Conservation (phyloP, 495 filamentous ascomycete genomes). For the Tuber melanosporum region DNA sequence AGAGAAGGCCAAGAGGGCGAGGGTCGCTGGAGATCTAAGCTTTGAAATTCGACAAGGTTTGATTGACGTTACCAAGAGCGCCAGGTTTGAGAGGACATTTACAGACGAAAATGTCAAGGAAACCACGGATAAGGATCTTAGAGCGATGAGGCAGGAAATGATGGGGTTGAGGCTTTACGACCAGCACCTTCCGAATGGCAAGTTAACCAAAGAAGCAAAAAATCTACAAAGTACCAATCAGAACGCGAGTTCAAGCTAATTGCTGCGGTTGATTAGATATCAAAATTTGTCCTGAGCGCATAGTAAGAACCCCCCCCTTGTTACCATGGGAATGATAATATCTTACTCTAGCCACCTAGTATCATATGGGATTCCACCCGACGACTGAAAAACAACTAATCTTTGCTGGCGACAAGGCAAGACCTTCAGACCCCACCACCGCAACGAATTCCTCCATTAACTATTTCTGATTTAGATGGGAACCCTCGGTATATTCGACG, state of each 20-base stretch:
- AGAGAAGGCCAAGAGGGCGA: constrained; percentile 59
- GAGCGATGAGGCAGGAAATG: constrained; percentile 73
- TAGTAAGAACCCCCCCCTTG: constrained; percentile 39
- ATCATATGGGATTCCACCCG: constrained; percentile 73
- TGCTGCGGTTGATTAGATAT: constrained; percentile 54
- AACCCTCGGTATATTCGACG: constrained; percentile 88
- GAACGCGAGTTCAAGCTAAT: constrained; percentile 11
- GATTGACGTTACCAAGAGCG: constrained; percentile 18
- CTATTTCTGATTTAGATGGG: constrained; percentile 45
- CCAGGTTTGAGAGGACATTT: constrained; percentile 72
- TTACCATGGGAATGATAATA: not conserved
- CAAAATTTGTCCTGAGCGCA: constrained; percentile 84
- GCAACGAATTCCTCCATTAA: not conserved
- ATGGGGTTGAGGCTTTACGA: constrained; percentile 72
- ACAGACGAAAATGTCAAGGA: constrained; percentile 70
- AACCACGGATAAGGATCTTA: constrained; percentile 70
- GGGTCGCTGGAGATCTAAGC: constrained; percentile 64
- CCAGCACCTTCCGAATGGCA: constrained; percentile 69
- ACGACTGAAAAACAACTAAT: constrained; percentile 75
- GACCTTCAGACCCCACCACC: not conserved
- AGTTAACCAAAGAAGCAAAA: constrained; percentile 23
- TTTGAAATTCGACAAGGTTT: constrained; percentile 55
- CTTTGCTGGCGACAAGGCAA: constrained; percentile 93
- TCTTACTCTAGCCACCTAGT: constrained; percentile 3
- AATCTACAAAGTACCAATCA: not conserved